Conservation (phyloP, 352 stramenopile species). For the Globisporangium solare region DNA sequence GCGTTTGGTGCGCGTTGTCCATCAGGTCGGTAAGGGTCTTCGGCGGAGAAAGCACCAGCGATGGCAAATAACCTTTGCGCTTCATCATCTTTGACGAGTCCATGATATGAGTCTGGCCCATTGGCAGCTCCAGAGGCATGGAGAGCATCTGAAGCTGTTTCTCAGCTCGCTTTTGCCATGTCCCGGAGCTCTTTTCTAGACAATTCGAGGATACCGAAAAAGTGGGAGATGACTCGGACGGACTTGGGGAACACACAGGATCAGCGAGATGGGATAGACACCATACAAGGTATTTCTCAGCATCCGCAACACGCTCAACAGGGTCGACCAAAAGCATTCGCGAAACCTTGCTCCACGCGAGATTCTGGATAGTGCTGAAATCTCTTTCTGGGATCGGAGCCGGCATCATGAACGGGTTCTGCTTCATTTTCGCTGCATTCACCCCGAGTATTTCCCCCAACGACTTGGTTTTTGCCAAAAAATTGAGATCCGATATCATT, state of each 20-base stretch:
- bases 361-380: conserved; percentile 27
- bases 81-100: conserved; percentile 78
- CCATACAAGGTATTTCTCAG: conserved; percentile 68
- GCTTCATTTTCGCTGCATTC: conserved; percentile 47
- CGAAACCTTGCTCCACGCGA: conserved; percentile 22
- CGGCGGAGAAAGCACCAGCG: conserved; percentile 44
- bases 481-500: conserved; percentile 78
- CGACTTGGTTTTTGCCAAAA: conserved; percentile 44
- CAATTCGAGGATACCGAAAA: background rate
- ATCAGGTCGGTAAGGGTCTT: conserved; percentile 66
- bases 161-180: conserved; percentile 64
- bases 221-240: background rate
- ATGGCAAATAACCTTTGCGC: conserved; percentile 56
- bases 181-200: conserved; percentile 5
- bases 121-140: conserved; percentile 54
- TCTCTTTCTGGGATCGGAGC: conserved; percentile 55
- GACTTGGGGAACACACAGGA: background rate
- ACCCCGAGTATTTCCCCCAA: conserved; percentile 55
- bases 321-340: conserved; percentile 23
- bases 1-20: conserved; percentile 30
- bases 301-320: conserved; percentile 38
- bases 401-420: conserved; percentile 87
- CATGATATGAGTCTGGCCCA: conserved; percentile 49
- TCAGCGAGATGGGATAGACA: conserved; percentile 43
- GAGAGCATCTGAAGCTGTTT: conserved; percentile 64